Evolutionary conservation across 2,329 filamentous ascomycete species (phyloP).

Genomic region (Aspergillus puulaauensis): DNA sequence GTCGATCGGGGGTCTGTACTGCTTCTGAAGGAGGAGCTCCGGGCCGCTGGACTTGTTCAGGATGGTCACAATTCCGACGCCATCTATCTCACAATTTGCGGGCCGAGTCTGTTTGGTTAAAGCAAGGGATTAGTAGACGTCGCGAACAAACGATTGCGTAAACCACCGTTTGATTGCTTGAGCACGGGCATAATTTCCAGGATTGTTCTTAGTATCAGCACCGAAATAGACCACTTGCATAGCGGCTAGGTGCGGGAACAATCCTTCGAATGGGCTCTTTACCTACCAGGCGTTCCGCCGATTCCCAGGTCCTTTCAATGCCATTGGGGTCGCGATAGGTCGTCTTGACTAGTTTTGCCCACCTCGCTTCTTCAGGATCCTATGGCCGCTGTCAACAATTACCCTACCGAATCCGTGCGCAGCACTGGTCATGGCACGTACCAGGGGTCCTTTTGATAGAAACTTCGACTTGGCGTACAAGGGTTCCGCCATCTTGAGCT

Average conservation of each 20-base stretch:
- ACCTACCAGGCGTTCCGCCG: constrained; percentile 42
- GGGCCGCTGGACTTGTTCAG: constrained; percentile 53
- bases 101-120: constrained; percentile 38
- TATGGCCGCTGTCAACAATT: constrained; percentile 13
- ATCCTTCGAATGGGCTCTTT: background rate
- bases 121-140: constrained; percentile 4
- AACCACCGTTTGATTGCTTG: background rate
- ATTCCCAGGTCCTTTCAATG: constrained; percentile 45
- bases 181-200: background rate
- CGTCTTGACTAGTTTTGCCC: constrained; percentile 43
- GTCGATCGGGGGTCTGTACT: constrained; percentile 61
- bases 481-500: constrained; percentile 21
- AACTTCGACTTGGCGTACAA: constrained; percentile 29
- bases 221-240: background rate
- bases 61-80: constrained; percentile 61
- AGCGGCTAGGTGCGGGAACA: background rate
- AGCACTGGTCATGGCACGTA: constrained; percentile 19
- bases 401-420: background rate
- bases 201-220: background rate
- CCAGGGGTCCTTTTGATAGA: constrained; percentile 34
- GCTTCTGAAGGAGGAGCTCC: constrained; percentile 54
- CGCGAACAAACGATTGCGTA: background rate
- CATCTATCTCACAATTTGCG: constrained; percentile 54
- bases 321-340: constrained; percentile 46
- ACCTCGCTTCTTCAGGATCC: constrained; percentile 41